These are phyloP conservation scores for Spencermartinsiella europaea DNA, from an alignment of 805 yeast genomes.

Conservation along the genomic window DNA sequence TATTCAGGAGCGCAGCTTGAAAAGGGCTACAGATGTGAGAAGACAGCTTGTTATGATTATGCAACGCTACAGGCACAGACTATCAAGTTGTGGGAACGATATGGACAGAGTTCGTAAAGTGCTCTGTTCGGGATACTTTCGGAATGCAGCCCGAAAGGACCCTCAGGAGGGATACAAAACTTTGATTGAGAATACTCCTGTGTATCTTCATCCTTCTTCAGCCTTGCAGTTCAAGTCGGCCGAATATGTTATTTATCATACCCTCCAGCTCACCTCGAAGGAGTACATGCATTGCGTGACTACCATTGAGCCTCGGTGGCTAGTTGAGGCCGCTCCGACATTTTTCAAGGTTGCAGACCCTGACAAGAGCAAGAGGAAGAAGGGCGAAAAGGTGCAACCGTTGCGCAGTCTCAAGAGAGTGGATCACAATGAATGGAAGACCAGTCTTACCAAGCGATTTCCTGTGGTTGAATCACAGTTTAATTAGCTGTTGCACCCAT, in stretches of 20 bases:
- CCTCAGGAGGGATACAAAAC: conserved; percentile 51
- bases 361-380: conserved; percentile 46
- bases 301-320: conserved; percentile 64
- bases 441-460: conserved; percentile 36
- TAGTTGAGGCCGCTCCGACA: conserved; percentile 67
- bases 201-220: conserved; percentile 82
- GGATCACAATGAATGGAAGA: conserved; percentile 70
- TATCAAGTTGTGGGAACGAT: conserved; percentile 30
- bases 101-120: conserved; percentile 44
- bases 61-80: conserved; percentile 27
- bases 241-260: conserved; percentile 70
- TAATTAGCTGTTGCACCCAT: not conserved
- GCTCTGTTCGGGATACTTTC: conserved; percentile 62
- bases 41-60: conserved; percentile 58
- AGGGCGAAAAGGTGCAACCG: conserved; percentile 66
- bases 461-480: not conserved
- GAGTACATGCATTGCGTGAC: conserved; percentile 84
- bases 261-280: conserved; percentile 74
- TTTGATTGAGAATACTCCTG: conserved; percentile 38
- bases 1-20: conserved; percentile 68
- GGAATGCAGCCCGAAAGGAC: conserved; percentile 59
- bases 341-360: conserved; percentile 61
- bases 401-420: conserved; percentile 55
- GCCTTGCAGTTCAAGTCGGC: conserved; percentile 72
- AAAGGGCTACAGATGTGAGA: conserved; percentile 63